phyloP scores from a whole-genome alignment of 2,329 filamentous ascomycete genomes.

The Blastomyces emzantsi region DNA sequence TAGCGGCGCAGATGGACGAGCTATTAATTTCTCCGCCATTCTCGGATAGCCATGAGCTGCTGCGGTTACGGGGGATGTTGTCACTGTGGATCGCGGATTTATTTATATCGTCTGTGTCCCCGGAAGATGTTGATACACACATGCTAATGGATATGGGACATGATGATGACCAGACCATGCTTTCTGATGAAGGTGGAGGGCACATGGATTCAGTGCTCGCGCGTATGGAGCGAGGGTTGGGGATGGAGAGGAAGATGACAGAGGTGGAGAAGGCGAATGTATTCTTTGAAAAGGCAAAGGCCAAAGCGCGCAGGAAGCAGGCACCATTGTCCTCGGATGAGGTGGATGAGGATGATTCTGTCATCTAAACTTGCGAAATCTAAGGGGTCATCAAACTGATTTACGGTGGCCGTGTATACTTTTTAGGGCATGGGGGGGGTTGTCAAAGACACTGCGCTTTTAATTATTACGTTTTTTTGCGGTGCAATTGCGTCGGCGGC shows the following conservation, averaged over 20 bases:
- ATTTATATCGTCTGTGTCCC: slow-evolving; percentile 27
- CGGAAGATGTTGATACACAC: slow-evolving; percentile 18
- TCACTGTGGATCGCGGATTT: slow-evolving; percentile 69
- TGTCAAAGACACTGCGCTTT: background rate
- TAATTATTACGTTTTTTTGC: background rate
- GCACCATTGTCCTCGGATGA: background rate
- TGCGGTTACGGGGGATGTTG: slow-evolving; percentile 64
- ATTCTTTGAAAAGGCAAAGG: slow-evolving; percentile 10
- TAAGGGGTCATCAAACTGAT: background rate
- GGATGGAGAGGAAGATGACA: slow-evolving; percentile 8
- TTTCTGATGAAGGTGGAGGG: slow-evolving; percentile 1
- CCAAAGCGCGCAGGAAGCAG: slow-evolving; percentile 1
- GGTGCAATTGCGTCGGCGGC: background rate
- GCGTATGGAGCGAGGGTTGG: slow-evolving; percentile 2
- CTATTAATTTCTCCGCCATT: slow-evolving; percentile 62
- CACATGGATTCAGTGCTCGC: slow-evolving; percentile 5
- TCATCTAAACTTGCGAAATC: background rate
- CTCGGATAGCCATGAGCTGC: slow-evolving; percentile 55
- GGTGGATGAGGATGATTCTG: background rate
- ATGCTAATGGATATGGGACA: slow-evolving; percentile 10
- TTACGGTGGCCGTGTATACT: background rate
- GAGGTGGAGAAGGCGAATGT: slow-evolving; percentile 10
- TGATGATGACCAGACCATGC: background rate
- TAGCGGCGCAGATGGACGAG: slow-evolving; percentile 62
- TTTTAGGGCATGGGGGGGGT: background rate